Base-by-base conservation (phyloP, 2,329 filamentous ascomycete species). In the Sphaerulina populicola region DNA sequence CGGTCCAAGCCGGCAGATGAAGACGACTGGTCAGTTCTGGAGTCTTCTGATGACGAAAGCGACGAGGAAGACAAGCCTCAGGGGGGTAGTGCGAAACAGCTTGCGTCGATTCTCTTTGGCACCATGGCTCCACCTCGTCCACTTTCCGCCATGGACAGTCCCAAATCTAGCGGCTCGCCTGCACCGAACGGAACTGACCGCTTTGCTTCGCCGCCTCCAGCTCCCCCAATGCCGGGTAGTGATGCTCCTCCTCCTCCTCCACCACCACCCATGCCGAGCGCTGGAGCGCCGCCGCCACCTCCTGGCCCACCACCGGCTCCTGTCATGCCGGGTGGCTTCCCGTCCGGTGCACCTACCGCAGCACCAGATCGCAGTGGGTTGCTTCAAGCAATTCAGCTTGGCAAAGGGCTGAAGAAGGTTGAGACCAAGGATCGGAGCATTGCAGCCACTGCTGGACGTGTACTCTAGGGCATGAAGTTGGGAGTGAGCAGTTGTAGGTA, bases 101-200 rank as follows among this genome's bases (percentile, higher is more conserved):
- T 98, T 35, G 93, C 93, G 12, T 94, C 88, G 6, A 93, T 96
- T 54, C 77, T 98, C 15, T 98, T 98, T 67, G 91, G 93, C 53
- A 95, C 90, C 46, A 97, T 98, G 90, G 91, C 81, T 8, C 91
- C 93, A 36, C 91, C 93, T 11, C 82, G 91, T 46, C 90, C 91
- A 29, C 72, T 96, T 40, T 94, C 88, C 15, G 85, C 88, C 6
- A 82, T 87, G 68, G 88, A 86, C 49, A 82, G 86, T 58, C 54
- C 54, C 3, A 46, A 48, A 64, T 59, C 65, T 6, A 38, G 37
- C 5, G 36, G 69, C 65, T 63, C 65, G 12, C 66, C 68, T 3
- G 63, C 66, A 5, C 63, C 68, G 4, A 56, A 53, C 2, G 61
- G 66, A n/a, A 44, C 40, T 5, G 60, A 62, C 37, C 55, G 59